phyloP scores from a whole-genome alignment of 2,329 filamentous ascomycete species.

The Plenodomus tracheiphilus region DNA sequence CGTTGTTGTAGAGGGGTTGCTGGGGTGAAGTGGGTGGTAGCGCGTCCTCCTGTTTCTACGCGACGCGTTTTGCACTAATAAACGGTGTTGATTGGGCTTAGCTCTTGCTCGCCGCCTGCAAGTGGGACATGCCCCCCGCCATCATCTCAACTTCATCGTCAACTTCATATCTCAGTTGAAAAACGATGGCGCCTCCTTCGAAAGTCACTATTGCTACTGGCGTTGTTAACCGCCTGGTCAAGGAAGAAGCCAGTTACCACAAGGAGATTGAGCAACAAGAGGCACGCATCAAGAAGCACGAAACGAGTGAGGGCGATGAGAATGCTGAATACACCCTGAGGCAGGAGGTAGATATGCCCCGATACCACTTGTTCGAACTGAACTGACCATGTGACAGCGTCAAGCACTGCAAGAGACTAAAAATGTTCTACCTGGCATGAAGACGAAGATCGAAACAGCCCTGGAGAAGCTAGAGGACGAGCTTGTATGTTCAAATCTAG shows the following conservation, averaged over 20 bases:
- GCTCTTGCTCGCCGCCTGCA: background rate
- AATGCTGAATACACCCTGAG: slow-evolving; percentile 80
- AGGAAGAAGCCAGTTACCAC: slow-evolving; percentile 90
- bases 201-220: slow-evolving; percentile 78
- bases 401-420: slow-evolving; percentile 85
- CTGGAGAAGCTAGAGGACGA: slow-evolving; percentile 74
- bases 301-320: slow-evolving; percentile 63
- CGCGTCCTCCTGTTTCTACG: slow-evolving; percentile 22
- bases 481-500: slow-evolving; percentile 61
- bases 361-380: background rate
- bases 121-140: too few species aligned
- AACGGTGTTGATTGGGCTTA: background rate
- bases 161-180: background rate
- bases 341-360: slow-evolving; percentile 69
- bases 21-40: slow-evolving; percentile 19
- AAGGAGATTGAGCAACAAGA: slow-evolving; percentile 79
- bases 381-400: slow-evolving; percentile 55
- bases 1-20: slow-evolving; percentile 13
- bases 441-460: slow-evolving; percentile 70
- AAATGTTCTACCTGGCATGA: slow-evolving; percentile 74
- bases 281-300: slow-evolving; percentile 69
- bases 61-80: slow-evolving; percentile 31
- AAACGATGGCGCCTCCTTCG: slow-evolving; percentile 72
- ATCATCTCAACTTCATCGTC: slow-evolving; percentile 16
- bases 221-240: slow-evolving; percentile 80